Percentiles rank a stretch among this genome's conserved stretches.
Evolutionary conservation across 139 green algal species (phyloP).

Genomic region (Zygnema circumcarinatum): DNA sequence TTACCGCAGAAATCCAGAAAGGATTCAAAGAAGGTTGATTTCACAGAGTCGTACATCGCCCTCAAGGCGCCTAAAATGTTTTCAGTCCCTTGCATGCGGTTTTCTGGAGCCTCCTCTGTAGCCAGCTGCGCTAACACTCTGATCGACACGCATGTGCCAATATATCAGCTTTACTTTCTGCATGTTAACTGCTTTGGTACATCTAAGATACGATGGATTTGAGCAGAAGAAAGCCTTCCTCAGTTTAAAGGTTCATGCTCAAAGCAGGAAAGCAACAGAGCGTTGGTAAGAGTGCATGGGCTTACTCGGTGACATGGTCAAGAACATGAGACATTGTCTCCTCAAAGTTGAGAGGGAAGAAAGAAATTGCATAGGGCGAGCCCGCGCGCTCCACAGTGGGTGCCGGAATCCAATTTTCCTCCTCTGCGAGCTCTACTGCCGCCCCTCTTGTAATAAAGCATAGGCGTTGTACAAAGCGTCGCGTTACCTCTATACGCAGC

Average conservation of each 20-base stretch:
- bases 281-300: no score
- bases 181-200: no score
- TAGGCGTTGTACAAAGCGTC: conserved; percentile 34
- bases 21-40: conserved; percentile 51
- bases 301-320: conserved; percentile 52
- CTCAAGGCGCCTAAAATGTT: conserved; percentile 9
- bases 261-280: no score
- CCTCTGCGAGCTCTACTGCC: conserved; percentile 17
- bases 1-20: conserved; percentile 53
- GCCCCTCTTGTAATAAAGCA: conserved; percentile 50
- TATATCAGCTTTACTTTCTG: not conserved
- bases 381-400: not conserved
- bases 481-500: conserved; percentile 32
- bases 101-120: conserved; percentile 23
- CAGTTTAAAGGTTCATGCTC: no score
- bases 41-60: conserved; percentile 39
- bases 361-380: conserved; percentile 45
- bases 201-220: no score
- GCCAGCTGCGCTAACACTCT: conserved; percentile 26
- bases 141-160: no score
- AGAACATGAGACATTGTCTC: conserved; percentile 24
- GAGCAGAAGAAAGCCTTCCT: no score
- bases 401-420: conserved; percentile 54
- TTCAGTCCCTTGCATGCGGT: conserved; percentile 16
- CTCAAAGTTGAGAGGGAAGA: conserved; percentile 40